Percentiles rank a stretch among this genome's conserved stretches.
These are phyloP conservation scores for Wallemia ichthyophaga DNA, from an alignment of 1,284 basidiomycete genomes.

Conservation along the genomic window DNA sequence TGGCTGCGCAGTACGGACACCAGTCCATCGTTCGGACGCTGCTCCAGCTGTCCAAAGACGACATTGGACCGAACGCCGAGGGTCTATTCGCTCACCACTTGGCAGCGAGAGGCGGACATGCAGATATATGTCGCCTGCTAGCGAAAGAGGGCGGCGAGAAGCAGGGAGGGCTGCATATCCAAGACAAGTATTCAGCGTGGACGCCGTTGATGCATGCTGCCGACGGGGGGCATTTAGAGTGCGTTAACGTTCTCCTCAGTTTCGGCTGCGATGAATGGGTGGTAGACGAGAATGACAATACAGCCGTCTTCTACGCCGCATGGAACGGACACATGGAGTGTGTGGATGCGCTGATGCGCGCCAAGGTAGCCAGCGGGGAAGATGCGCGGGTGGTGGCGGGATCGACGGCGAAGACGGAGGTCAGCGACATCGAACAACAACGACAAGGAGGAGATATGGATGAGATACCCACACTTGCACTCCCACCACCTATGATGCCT, in stretches of 20 bases:
- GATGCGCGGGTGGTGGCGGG: too few relatives aligned
- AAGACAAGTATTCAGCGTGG: conserved; percentile 95
- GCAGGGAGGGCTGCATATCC: conserved; percentile 41
- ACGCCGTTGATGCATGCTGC: conserved; percentile 91
- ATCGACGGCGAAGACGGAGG: conserved; percentile 29
- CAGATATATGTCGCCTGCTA: conserved; percentile 49
- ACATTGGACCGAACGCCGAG: conserved; percentile 58
- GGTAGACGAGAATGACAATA: conserved; percentile 57
- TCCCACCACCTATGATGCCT: conserved; percentile 95
- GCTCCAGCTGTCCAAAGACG: conserved; percentile 36
- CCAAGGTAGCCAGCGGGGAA: conserved; percentile 5
- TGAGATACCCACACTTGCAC: conserved; percentile 65
- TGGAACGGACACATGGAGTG: conserved; percentile 82
- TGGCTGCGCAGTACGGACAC: conserved; percentile 73
- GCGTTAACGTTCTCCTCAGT: conserved; percentile 43
- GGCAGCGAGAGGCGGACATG: conserved; percentile 86
- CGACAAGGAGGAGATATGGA: conserved; percentile 27
- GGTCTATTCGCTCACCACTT: conserved; percentile 90
- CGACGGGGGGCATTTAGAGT: conserved; percentile 49
- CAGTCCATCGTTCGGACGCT: conserved; percentile 52
- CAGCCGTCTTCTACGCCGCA: conserved; percentile 75
- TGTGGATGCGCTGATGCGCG: conserved; percentile 27
- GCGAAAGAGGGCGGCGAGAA: conserved; percentile 24
- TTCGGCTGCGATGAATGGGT: conserved; percentile 44
- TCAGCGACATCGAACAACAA: conserved; percentile 11